A percentile compares a stretch with the other conserved stretches of the same genome.
phyloP scores from a whole-genome alignment of 2,329 filamentous ascomycete species.

The Exophiala phaeomuriformis region DNA sequence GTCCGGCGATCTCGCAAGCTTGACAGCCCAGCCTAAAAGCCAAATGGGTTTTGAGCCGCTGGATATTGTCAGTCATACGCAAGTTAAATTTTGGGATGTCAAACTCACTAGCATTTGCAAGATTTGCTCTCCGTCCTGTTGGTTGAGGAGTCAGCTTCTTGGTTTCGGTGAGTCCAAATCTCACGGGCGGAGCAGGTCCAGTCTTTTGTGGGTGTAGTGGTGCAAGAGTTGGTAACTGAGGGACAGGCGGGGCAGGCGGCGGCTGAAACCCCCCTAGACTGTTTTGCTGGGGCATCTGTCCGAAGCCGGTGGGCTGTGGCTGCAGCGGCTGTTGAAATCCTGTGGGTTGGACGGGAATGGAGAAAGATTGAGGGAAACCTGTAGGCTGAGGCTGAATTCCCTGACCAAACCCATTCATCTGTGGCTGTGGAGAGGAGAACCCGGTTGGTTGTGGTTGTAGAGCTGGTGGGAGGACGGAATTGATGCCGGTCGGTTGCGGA shows the following conservation, averaged over 20 bases:
- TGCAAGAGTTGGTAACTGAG: conserved; percentile 50
- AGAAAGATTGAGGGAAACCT: conserved; percentile 44
- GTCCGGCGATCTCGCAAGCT: background rate
- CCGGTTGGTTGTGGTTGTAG: conserved; percentile 52
- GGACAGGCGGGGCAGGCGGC: conserved; percentile 50
- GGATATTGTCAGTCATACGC: conserved; percentile 6
- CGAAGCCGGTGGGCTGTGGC: conserved; percentile 24
- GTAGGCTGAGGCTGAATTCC: conserved; percentile 44
- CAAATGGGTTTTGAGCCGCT: conserved; percentile 22
- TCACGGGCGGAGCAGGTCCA: conserved; percentile 75
- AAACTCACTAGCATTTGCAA: conserved; percentile 90
- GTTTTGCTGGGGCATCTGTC: conserved; percentile 39
- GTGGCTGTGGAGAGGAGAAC: conserved; percentile 45
- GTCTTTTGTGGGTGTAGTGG: conserved; percentile 71
- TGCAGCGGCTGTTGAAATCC: conserved; percentile 42
- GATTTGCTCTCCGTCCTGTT: conserved; percentile 82
- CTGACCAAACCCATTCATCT: conserved; percentile 36
- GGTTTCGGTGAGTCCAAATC: conserved; percentile 71
- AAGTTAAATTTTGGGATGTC: conserved; percentile 12
- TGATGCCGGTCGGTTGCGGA: conserved; percentile 43
- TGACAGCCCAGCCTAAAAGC: conserved; percentile 5
- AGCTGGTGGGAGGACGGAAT: conserved; percentile 48
- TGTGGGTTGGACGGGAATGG: conserved; percentile 40
- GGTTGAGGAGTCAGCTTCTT: conserved; percentile 78
- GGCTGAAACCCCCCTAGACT: conserved; percentile 48